phyloP scores from a whole-genome alignment of 441 rosid species.

The Pelargonium cotyledonis region DNA sequence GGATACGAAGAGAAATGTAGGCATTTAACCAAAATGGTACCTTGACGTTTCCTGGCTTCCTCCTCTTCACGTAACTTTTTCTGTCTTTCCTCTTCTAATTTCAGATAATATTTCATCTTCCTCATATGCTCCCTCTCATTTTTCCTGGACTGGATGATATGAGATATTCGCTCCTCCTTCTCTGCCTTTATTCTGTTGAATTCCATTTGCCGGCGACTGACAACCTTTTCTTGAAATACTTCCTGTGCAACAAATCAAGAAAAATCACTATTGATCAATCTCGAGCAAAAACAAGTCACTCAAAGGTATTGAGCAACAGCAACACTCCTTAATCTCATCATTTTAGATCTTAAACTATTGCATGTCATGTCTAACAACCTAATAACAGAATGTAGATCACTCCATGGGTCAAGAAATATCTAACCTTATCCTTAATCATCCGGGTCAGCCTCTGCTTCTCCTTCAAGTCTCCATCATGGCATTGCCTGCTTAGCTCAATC shows the following conservation, averaged over 20 bases:
- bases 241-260: slow-evolving; percentile 29
- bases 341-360: too few species aligned
- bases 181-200: slow-evolving; percentile 54
- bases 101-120: slow-evolving; percentile 65
- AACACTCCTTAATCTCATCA: too few species aligned
- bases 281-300: too few species aligned
- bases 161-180: slow-evolving; percentile 70
- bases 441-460: slow-evolving; percentile 76
- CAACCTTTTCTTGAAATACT: slow-evolving; percentile 65
- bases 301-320: too few species aligned
- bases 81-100: slow-evolving; percentile 61
- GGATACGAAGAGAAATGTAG: too few species aligned
- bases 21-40: slow-evolving; percentile 24
- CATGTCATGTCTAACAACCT: too few species aligned
- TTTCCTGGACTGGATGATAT: slow-evolving; percentile 52
- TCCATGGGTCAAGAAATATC: background rate
- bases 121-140: slow-evolving; percentile 71
- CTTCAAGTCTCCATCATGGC: slow-evolving; percentile 88
- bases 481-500: slow-evolving; percentile 78
- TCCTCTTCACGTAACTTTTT: slow-evolving; percentile 69
- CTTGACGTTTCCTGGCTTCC: slow-evolving; percentile 81
- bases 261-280: too few species aligned
- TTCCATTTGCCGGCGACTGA: slow-evolving; percentile 58
- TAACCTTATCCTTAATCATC: slow-evolving; percentile 76
- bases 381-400: too few species aligned